A percentile compares a stretch with the other conserved stretches of the same genome.
Conservation (phyloP, 2,329 filamentous ascomycete species). For the Botrytis galanthina region DNA sequence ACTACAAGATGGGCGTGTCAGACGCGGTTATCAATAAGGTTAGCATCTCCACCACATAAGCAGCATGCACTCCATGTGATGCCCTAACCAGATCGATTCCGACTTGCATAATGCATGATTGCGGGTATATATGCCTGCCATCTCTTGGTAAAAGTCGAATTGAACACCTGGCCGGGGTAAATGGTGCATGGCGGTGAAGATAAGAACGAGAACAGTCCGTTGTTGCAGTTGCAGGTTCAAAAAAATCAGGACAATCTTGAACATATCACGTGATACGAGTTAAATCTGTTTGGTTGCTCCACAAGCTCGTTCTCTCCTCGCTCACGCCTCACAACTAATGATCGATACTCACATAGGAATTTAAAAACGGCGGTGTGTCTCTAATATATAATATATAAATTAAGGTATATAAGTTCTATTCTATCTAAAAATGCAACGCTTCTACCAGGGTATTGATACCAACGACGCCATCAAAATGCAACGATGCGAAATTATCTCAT, state of each 20-base stretch:
- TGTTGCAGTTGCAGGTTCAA: neutral
- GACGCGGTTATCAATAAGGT: neutral
- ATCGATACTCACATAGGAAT: neutral
- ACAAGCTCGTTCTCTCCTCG: neutral
- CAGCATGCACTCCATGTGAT: neutral
- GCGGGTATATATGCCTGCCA: neutral
- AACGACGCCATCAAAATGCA: slow-evolving; percentile 12
- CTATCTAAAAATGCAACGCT: slow-evolving; percentile 12
- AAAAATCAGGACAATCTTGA: neutral
- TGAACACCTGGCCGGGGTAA: neutral
- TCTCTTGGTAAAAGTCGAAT: neutral
- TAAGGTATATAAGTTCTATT: slow-evolving; percentile 1
- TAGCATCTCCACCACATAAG: neutral
- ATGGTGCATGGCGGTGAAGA: neutral
- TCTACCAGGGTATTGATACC: slow-evolving; percentile 10
- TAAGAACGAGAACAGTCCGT: neutral
- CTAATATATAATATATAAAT: neutral
- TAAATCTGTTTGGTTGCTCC: neutral
- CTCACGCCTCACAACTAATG: neutral
- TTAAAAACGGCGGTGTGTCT: neutral
- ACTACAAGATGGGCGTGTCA: neutral
- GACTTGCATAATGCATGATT: neutral
- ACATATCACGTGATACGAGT: neutral
- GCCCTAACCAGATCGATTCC: neutral
- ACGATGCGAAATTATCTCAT: neutral